Evolutionary conservation across 441 rosid genomes (phyloP), one percentile per base, ranked within the genome.

Genomic region (Corymbia citriodora): DNA sequence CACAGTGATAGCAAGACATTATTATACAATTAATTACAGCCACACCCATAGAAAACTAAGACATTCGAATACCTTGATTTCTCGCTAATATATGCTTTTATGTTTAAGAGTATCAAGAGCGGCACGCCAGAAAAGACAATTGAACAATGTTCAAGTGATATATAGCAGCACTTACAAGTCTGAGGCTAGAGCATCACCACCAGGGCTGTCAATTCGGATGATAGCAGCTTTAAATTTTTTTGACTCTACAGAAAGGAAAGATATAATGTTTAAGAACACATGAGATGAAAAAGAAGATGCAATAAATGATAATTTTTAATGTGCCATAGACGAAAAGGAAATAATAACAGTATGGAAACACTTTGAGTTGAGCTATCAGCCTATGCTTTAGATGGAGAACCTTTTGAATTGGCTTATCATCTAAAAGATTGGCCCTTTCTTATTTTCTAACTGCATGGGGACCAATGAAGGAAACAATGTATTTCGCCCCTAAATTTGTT

Each of bases 121-220:
- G 1, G n/a, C 85, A 21, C 85, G 3, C 53, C n/a, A 79, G 85
- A 33, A 87, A 55, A 55, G 16, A 54, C 88, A 87, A 48, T 52
- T 12, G 27, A 33, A 27, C 19, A 52, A 90, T 61, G 49, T 55
- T 45, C 57, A 12, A 50, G 59, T 53, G 50, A 82, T 55, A 54
- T 54, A 59, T 40, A 92, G 82, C 86, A 92, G 89, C 87, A 97
- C 99, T 98, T 96, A 98, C 99, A 98, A 94, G 94, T 98, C 99
- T 92, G 99, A 98, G 92, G 99, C 99, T 88, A 98, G 98, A 91
- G 99, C 99, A 95, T 97, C 99, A 55, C 99, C 99, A 92, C 99
- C 99, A 87, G 99, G 99, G 93, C 99, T 98, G 92, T 98, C 99
- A 89, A 98, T 98, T 90, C 99, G 96, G 89, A 98, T 93, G 92